Base-by-base conservation (phyloP, 2,329 filamentous ascomycete genomes). In the Sclerotinia sclerotiorum region DNA sequence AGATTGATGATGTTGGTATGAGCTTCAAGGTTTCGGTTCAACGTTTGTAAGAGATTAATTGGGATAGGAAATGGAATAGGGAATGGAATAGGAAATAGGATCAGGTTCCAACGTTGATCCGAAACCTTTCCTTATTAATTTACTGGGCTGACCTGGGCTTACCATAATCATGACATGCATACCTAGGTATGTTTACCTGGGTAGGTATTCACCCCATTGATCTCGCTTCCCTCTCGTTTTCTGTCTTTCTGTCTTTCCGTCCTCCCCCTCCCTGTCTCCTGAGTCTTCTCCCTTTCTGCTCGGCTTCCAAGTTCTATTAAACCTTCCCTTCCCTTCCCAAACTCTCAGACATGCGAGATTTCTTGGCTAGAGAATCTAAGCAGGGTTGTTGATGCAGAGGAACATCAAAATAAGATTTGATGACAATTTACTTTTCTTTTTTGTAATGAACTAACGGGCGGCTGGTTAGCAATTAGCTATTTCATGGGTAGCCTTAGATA, bases 381-480 rank as follows among this genome's bases (percentile, higher is more conserved):
- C 27, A 49, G 58, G 58, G n/a, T 49, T 24, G 19, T 61, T 49
- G 58, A 61, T 61, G 42, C 35, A 60, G 56, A 21, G 24, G 24
- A 29, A 49, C 21, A 35, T 15, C 29, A 15, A 35, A 61, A 17
- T 61, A 61, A 61, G 58, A 61, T 61, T 61, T 61, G 46, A 32
- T 48, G 10, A 35, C 44, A 61, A 61, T 61, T 42, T 42, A 42
- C 39, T 42, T 42, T 42, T 42, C 4, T 24, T 19, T 17, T 8
- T n/a, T 29, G 21, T 29, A 6, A 60, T 29, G 42, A 19, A 60
- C 17, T 24, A 19, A 17, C 42, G 39, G 35, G 42, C 24, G 15
- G 55, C 19, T 54, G 24, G 42, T 39, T 27, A 35, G 44, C 35
- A 29, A 32, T 35, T 5, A 35, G 35, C 6, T 35, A 35, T 8